Evolutionary conservation across 352 stramenopile genomes (phyloP).

Genomic region (Peronospora belbahrii): DNA sequence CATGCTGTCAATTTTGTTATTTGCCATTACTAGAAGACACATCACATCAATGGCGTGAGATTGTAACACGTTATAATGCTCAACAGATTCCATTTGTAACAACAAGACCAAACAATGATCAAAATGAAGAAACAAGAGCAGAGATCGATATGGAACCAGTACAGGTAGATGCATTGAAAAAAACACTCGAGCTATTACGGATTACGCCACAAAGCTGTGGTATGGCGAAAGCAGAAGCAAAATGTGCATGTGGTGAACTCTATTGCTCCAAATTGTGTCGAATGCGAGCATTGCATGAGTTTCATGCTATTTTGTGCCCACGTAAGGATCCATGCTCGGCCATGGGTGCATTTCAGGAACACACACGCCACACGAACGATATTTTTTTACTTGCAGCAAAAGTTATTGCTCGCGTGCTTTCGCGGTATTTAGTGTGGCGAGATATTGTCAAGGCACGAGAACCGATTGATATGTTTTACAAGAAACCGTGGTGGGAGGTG

Average conservation of each 20-base stretch:
- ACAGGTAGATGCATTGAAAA: conserved; percentile 32
- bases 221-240: conserved; percentile 26
- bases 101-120: not conserved
- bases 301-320: conserved; percentile 72
- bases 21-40: conserved; percentile 51
- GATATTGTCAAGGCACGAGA: conserved; percentile 52
- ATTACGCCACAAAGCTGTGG: conserved; percentile 47
- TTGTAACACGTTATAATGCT: conserved; percentile 30
- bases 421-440: conserved; percentile 42
- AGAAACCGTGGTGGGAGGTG: conserved; percentile 87
- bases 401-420: conserved; percentile 69
- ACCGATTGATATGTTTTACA: conserved; percentile 86
- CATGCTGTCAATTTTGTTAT: conserved; percentile 69
- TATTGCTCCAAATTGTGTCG: conserved; percentile 84
- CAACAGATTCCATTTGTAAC: not conserved
- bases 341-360: conserved; percentile 56
- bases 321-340: conserved; percentile 48
- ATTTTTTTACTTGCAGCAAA: conserved; percentile 88
- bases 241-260: conserved; percentile 60
- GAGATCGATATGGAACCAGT: conserved; percentile 1
- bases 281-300: conserved; percentile 56
- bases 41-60: conserved; percentile 35
- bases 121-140: not conserved
- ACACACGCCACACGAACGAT: conserved; percentile 85
- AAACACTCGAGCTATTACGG: conserved; percentile 30